These are phyloP conservation scores for Berberis thunbergii DNA, from an alignment of 164 flowering plant species.

Conservation along the genomic window DNA sequence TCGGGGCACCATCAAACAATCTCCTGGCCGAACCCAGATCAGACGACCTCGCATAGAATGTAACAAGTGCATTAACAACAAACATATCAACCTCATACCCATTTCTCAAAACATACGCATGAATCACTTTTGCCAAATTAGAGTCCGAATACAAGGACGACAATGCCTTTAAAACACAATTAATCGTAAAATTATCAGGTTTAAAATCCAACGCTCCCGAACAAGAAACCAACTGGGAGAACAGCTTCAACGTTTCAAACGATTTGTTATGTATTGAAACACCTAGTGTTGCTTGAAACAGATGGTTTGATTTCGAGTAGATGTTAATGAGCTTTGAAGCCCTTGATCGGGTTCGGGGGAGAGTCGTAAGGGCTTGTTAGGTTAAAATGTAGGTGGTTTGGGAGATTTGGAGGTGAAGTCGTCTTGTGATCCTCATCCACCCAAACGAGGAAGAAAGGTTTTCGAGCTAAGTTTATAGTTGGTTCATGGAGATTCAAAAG, in stretches of 20 bases:
- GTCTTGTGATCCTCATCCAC: background rate
- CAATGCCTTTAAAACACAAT: slow-evolving; percentile 55
- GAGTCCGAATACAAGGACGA: slow-evolving; percentile 21
- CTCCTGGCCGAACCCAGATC: slow-evolving; percentile 41
- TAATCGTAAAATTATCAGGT: slow-evolving; percentile 37
- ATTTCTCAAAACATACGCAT: slow-evolving; percentile 38
- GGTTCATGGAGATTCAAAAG: no score
- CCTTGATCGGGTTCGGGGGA: slow-evolving; percentile 9
- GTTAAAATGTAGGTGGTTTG: slow-evolving; percentile 10
- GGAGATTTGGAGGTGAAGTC: background rate
- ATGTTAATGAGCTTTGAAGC: slow-evolving; percentile 50
- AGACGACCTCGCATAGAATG: slow-evolving; percentile 42
- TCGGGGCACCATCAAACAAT: slow-evolving; percentile 47
- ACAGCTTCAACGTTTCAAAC: slow-evolving; percentile 27
- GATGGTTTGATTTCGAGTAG: slow-evolving; percentile 32
- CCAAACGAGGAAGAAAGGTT: no score
- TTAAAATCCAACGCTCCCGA: slow-evolving; percentile 5
- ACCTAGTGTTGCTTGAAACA: slow-evolving; percentile 33
- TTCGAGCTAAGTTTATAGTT: no score
- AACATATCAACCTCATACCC: slow-evolving; percentile 51
- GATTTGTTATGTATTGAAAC: slow-evolving; percentile 35
- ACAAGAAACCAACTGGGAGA: slow-evolving; percentile 19
- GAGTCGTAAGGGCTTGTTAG: slow-evolving; percentile 13
- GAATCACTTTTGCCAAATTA: slow-evolving; percentile 35
- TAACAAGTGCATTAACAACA: slow-evolving; percentile 53